Evolutionary conservation across 2,329 filamentous ascomycete genomes (phyloP).

Genomic region (Fonsecaea multimorphosa): DNA sequence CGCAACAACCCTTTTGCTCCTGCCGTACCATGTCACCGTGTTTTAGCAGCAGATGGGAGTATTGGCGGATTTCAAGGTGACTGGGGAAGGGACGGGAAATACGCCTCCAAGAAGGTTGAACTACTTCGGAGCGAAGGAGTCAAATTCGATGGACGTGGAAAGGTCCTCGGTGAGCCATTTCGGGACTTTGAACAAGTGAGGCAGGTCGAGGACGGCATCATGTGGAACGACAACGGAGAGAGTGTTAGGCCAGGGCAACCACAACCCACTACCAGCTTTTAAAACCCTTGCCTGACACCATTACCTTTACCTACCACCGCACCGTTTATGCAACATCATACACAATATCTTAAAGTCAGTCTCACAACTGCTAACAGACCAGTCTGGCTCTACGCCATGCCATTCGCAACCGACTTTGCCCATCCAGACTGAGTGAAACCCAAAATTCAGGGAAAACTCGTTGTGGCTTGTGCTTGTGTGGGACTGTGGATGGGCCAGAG

Average conservation of each 20-base stretch:
- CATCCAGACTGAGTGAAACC: too few species aligned
- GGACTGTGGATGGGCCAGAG: neutral
- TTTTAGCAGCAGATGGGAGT: conserved; percentile 72
- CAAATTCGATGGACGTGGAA: conserved; percentile 51
- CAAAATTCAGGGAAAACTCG: too few species aligned
- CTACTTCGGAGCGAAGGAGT: conserved; percentile 53
- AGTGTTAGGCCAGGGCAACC: too few species aligned
- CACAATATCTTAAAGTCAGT: too few species aligned
- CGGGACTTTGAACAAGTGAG: conserved; percentile 30
- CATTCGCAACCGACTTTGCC: too few species aligned
- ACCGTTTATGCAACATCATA: too few species aligned
- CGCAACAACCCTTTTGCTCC: conserved; percentile 82
- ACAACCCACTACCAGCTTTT: too few species aligned
- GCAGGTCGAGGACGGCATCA: conserved; percentile 4
- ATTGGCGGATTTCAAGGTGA: conserved; percentile 60
- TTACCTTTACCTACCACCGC: too few species aligned
- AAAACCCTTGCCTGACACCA: too few species aligned
- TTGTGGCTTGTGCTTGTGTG: too few species aligned
- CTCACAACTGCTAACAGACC: neutral
- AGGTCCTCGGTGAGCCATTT: conserved; percentile 47
- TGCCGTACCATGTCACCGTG: conserved; percentile 79
- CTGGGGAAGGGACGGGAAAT: conserved; percentile 55
- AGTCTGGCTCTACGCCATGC: neutral
- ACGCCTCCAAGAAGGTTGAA: conserved; percentile 50
- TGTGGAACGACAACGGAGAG: too few species aligned